Conservation (phyloP, 305 asterid species). For the Withania somnifera region DNA sequence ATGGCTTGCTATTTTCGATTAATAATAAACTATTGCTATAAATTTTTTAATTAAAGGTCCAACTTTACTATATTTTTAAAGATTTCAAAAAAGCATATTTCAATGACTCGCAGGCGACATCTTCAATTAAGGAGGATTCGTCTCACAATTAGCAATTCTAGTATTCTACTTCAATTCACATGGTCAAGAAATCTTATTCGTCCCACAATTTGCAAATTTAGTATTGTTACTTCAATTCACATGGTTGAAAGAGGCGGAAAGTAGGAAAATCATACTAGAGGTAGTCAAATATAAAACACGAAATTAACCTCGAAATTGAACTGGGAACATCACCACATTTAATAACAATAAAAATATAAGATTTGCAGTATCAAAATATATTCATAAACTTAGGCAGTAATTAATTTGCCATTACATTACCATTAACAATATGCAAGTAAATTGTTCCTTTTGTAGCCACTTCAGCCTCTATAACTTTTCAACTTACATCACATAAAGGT, state of each 20-base stretch:
- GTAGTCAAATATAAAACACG: neutral
- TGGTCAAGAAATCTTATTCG: no score
- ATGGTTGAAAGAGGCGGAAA: neutral
- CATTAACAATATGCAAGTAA: neutral
- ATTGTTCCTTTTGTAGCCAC: neutral
- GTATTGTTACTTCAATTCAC: no score
- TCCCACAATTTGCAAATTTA: no score
- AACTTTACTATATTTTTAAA: no score
- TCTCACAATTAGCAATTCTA: no score
- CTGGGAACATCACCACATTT: neutral
- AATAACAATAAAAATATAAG: neutral
- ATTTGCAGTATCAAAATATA: neutral
- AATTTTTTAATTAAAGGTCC: no score
- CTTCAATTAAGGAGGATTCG: no score
- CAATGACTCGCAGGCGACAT: no score
- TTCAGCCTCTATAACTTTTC: neutral
- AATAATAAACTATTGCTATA: no score
- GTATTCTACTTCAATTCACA: no score
- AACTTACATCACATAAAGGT: neutral
- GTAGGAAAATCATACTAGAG: neutral
- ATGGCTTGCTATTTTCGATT: no score
- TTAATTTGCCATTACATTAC: neutral
- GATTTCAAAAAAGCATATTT: no score
- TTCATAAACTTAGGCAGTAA: neutral
- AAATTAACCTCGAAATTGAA: neutral